phyloP scores from a whole-genome alignment of 73 alveolate genomes.

The Paramecium tetraurelia region DNA sequence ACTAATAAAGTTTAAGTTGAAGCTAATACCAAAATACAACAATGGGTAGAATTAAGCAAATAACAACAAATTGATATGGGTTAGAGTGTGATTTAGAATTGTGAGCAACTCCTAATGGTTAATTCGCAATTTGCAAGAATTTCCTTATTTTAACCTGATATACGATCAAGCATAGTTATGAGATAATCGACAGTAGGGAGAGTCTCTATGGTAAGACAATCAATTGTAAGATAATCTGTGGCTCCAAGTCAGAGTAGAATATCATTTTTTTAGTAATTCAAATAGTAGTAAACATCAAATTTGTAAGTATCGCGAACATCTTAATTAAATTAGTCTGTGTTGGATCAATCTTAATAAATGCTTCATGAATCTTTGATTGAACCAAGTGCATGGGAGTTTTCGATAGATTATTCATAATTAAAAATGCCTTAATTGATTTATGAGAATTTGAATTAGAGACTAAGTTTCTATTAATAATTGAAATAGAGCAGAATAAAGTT shows the following conservation, averaged over 20 bases:
- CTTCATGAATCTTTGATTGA: neutral
- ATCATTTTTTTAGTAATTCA: neutral
- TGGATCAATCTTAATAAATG: neutral
- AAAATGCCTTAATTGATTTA: conserved; percentile 12
- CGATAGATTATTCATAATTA: neutral
- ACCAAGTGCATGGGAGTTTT: conserved; percentile 29
- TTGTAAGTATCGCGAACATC: neutral
- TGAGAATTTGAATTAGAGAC: neutral
- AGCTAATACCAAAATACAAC: conserved; percentile 22
- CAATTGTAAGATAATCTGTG: neutral
- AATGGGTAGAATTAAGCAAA: conserved; percentile 32
- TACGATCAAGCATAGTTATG: conserved; percentile 15
- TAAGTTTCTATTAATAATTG: neutral
- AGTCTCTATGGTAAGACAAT: neutral
- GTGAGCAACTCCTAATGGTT: neutral
- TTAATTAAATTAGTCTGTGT: neutral
- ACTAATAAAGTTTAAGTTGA: neutral
- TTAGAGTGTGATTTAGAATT: neutral
- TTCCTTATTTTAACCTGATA: conserved; percentile 7
- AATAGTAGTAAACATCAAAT: neutral
- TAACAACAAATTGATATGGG: conserved; percentile 25
- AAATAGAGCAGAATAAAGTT: neutral
- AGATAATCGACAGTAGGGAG: neutral
- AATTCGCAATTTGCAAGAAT: conserved; percentile 18
- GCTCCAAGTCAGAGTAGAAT: neutral